Evolutionary conservation across 2,329 filamentous ascomycete species (phyloP), one percentile per base, ranked within the genome.

Genomic region (Cercospora beticola): DNA sequence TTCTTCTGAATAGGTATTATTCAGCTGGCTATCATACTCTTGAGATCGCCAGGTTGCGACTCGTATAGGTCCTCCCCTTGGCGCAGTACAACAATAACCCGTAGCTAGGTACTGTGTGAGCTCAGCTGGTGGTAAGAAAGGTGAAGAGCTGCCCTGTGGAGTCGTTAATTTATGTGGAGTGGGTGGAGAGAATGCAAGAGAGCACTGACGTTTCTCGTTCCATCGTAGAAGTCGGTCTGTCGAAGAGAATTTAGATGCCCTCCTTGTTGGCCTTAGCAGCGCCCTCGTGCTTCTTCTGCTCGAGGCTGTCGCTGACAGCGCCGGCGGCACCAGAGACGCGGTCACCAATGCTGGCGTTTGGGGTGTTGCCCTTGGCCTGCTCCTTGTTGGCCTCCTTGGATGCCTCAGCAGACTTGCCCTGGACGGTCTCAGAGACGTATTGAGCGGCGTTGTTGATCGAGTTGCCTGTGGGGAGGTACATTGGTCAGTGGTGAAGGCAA

Each of bases 321-420:
- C 84, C 83, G 76, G 84, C 81, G 64, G 83, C 86, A 69, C 85
- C 86, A 54, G 79, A 81, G 75, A 82, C 82, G 72, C 88, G 88
- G 77, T 85, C 88, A 76, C 81, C 78, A 67, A 88, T 8, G 73
- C 73, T 72, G 70, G 83, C 83, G 79, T 73, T 78, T 69, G 75
- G 74, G 78, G 88, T 86, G 85, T 90, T 90, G 79, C 88, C 89
- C 73, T 81, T 82, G 75, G 78, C 80, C 72, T 81, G 78, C 76
- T 78, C 74, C 86, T 91, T 90, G 86, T 91, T 90, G 83, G 83
- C 83, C 82, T 90, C 88, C 87, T 90, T 90, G 82, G 84, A 87
- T 70, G 86, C 82, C 73, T 85, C 83, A 70, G 82, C 82, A 70
- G 83, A 77, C 70, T 83, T 82, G 78, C 88, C 82, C 83, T 89